Evolutionary conservation across 2,329 filamentous ascomycete genomes (phyloP).

Genomic region (Amauroascus niger): DNA sequence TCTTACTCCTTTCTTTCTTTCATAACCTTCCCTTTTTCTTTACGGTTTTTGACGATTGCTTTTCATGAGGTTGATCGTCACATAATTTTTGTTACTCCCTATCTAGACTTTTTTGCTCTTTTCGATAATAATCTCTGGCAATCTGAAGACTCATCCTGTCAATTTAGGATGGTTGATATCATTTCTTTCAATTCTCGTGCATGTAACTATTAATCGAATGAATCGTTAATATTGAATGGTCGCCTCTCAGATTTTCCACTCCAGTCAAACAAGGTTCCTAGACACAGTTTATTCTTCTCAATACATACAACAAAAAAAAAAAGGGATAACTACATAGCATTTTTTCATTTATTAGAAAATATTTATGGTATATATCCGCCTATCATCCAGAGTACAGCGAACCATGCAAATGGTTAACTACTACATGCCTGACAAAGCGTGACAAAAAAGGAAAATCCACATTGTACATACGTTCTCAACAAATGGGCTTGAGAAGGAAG

Average conservation of each 20-base stretch:
- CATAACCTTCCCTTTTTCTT: background rate
- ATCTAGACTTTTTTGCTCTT: too few species aligned
- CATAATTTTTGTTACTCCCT: too few species aligned
- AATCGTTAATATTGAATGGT: too few species aligned
- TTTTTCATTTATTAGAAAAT: slow-evolving; percentile 1
- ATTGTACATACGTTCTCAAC: background rate
- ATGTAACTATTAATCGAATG: too few species aligned
- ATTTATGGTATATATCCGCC: background rate
- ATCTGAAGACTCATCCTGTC: too few species aligned
- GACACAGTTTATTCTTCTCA: too few species aligned
- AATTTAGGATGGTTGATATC: too few species aligned
- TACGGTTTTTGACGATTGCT: background rate
- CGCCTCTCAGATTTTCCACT: too few species aligned
- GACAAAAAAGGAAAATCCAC: background rate
- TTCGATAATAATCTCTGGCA: too few species aligned
- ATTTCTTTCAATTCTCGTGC: too few species aligned
- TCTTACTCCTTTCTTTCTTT: background rate
- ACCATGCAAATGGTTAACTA: background rate
- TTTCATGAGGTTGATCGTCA: background rate
- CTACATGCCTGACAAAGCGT: background rate
- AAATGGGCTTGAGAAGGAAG: background rate
- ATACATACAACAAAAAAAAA: background rate
- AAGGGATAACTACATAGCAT: background rate
- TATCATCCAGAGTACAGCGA: background rate
- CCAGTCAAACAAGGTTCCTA: too few species aligned